Base-by-base conservation (phyloP, 345 rosid species). In the Rhodamnia rubescens region DNA sequence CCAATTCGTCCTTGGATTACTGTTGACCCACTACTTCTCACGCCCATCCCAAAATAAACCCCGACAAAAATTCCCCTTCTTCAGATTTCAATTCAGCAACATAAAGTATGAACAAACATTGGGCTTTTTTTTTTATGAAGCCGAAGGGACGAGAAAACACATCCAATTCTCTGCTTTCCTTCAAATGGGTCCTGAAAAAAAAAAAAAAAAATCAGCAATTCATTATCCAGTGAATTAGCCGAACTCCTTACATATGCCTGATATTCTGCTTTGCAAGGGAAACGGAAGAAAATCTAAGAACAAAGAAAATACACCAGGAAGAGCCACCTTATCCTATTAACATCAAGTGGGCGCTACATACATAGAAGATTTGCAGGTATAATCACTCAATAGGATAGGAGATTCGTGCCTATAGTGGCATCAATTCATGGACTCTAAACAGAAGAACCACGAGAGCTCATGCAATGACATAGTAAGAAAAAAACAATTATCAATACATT, bases 1-100 rank as follows among this genome's bases (percentile, higher is more conserved):
- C 90, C 91, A 96, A 89, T 89, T 96, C 99, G 49, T 89, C 99
- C 90, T 96, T 97, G 59, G 99, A 96, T 92, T 93, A 98, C 75
- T 93, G 95, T 87, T 93, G 99, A n/a, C 99, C 99, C 99, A 97
- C 95, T 81, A 24, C 58, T 24, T 21, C 32, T 26, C 50, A n/a
- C 24, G 8, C 75, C 75, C 75, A 64, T 22, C 22, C 1, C 42
- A 64, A 16, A 29, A 29, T 5, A 40, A 64, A 64, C 75, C 29
- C 75, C 42, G 44, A 64, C 75, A 8, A 20, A 8, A 32, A 55
- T n/a, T 14, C 6, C 24, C 75, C 75, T 29, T 2, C 75, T 64
- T 64, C 75, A 32, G 75, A 64, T 64, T 64, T 15, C 44, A 22
- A 64, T 29, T 32, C 44, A 32, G 22, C n/a, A 64, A 7, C 75